Percentiles rank a stretch among this genome's conserved stretches.
phyloP scores from a whole-genome alignment of 2,329 filamentous ascomycete species.

The Cladobotryum protrusum region DNA sequence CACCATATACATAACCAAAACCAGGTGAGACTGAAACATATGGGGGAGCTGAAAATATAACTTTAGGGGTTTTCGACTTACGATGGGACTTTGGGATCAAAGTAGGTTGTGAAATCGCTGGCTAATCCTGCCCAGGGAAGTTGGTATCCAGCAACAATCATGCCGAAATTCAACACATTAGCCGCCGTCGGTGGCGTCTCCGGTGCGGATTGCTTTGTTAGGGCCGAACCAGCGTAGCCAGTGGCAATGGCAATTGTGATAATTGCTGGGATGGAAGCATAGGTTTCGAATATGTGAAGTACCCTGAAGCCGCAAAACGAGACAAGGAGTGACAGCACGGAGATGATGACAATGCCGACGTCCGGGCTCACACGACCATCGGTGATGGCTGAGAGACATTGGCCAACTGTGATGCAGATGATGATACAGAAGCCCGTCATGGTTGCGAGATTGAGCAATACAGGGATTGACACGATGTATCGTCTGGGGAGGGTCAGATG shows the following conservation, averaged over 20 bases:
- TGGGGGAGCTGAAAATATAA: not conserved
- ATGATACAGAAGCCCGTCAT: slow-evolving; percentile 59
- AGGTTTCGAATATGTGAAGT: slow-evolving; percentile 53
- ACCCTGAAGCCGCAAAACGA: slow-evolving; percentile 56
- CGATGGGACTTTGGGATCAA: slow-evolving; percentile 48
- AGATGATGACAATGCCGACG: slow-evolving; percentile 56
- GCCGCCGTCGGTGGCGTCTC: slow-evolving; percentile 36
- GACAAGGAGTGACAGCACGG: slow-evolving; percentile 49
- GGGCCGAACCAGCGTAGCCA: slow-evolving; percentile 45
- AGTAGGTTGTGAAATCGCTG: slow-evolving; percentile 56
- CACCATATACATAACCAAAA: not conserved
- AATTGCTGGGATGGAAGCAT: slow-evolving; percentile 50
- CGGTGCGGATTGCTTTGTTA: slow-evolving; percentile 41
- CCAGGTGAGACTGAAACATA: not conserved
- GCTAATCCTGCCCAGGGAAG: slow-evolving; percentile 55
- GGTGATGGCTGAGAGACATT: slow-evolving; percentile 50
- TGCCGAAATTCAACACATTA: slow-evolving; percentile 49
- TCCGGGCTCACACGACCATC: slow-evolving; percentile 42
- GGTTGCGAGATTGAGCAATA: slow-evolving; percentile 57
- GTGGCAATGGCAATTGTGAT: slow-evolving; percentile 49
- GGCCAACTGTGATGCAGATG: slow-evolving; percentile 54
- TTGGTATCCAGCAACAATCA: slow-evolving; percentile 57
- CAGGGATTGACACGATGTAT: slow-evolving; percentile 53
- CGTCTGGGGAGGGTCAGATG: slow-evolving; percentile 27
- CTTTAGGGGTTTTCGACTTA: slow-evolving; percentile 24